phyloP scores from a whole-genome alignment of 2,329 filamentous ascomycete species.

The Pestalotiopsis sp. region DNA sequence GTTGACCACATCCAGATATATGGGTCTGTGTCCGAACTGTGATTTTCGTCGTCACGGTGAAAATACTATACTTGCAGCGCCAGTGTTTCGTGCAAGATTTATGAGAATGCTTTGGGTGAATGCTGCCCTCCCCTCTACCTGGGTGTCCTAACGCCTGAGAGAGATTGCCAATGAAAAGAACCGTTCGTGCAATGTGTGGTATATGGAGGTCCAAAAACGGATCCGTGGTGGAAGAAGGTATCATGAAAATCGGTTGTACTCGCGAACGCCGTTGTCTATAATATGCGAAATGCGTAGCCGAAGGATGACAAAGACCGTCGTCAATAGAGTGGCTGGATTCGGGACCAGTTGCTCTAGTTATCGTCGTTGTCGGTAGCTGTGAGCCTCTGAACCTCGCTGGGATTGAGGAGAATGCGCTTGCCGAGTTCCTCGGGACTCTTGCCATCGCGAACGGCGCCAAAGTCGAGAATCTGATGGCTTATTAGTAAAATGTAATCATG shows the following conservation, averaged over 20 bases:
- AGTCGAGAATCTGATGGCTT: conserved; percentile 82
- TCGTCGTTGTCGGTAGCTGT: conserved; percentile 5
- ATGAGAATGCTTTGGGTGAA: not conserved
- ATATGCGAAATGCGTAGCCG: not conserved
- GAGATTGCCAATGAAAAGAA: not conserved
- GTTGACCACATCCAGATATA: not conserved
- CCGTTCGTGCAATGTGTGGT: not conserved
- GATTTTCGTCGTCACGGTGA: not conserved
- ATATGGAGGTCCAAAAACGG: not conserved
- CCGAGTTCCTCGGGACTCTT: conserved; percentile 77
- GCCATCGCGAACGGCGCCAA: conserved; percentile 90
- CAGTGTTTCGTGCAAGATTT: not conserved
- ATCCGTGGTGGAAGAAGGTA: not conserved
- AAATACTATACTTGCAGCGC: not conserved
- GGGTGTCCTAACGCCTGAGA: not conserved
- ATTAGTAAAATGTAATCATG: not conserved
- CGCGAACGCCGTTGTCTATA: conserved; percentile 3
- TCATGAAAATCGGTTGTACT: not conserved
- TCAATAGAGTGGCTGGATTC: not conserved
- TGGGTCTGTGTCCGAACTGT: not conserved
- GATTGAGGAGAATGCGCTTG: conserved; percentile 71
- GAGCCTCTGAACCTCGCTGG: conserved; percentile 50
- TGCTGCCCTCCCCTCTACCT: not conserved
- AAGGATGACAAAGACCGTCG: not conserved
- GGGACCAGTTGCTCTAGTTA: conserved; percentile 2